Evolutionary conservation across 768 basidiomycete genomes (phyloP).

Genomic region (Boletus sensibilis): DNA sequence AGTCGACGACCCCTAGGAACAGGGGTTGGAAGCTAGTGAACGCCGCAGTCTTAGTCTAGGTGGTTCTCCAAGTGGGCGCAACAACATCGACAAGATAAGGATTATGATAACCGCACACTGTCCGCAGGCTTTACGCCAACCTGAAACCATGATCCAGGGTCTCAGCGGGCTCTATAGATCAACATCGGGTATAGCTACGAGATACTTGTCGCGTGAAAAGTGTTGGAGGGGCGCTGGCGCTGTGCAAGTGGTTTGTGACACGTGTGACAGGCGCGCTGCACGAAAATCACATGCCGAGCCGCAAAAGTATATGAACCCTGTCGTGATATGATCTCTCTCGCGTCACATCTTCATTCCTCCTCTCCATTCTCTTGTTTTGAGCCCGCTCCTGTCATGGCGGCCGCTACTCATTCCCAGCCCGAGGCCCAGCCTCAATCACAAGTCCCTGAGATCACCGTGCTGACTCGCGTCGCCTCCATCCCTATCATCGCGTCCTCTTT

Average conservation of each 20-base stretch:
- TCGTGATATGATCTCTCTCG: slow-evolving; percentile 9
- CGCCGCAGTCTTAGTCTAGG: too few species aligned
- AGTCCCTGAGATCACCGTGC: slow-evolving; percentile 56
- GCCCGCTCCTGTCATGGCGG: slow-evolving; percentile 34
- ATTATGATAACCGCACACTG: neutral
- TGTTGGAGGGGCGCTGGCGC: neutral
- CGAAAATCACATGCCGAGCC: slow-evolving; percentile 25
- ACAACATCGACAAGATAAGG: neutral
- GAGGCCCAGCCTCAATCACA: slow-evolving; percentile 18
- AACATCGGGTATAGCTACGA: neutral
- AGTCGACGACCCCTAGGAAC: slow-evolving; percentile 4
- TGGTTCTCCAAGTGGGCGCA: neutral
- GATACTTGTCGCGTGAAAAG: slow-evolving; percentile 9
- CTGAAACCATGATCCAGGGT: neutral
- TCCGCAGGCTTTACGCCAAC: neutral
- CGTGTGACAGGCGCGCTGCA: slow-evolving; percentile 22
- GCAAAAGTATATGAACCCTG: slow-evolving; percentile 29
- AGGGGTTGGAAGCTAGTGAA: slow-evolving; percentile 2
- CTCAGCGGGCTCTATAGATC: neutral
- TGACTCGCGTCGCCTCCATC: slow-evolving; percentile 67
- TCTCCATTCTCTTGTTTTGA: neutral
- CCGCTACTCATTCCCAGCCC: slow-evolving; percentile 29
- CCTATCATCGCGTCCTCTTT: slow-evolving; percentile 69
- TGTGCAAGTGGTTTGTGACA: slow-evolving; percentile 17
- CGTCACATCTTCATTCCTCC: slow-evolving; percentile 7